Conservation (phyloP, 495 filamentous ascomycete genomes). For the Lophiostoma macrostomum region DNA sequence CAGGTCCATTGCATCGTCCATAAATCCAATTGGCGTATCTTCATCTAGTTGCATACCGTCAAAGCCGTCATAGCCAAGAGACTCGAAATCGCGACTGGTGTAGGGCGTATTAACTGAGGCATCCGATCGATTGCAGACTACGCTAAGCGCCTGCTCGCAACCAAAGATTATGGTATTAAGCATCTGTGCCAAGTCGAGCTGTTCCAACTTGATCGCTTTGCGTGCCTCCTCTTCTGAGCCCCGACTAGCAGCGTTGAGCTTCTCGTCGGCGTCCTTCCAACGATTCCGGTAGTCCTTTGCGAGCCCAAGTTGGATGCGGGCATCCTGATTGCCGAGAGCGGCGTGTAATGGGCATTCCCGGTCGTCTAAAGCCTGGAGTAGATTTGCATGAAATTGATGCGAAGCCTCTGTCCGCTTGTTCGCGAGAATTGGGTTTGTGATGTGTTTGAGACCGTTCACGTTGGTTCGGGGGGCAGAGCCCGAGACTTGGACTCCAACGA, state of each 20-base stretch:
- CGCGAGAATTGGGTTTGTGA: constrained; percentile 14
- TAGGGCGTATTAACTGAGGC: background rate
- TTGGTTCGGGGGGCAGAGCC: constrained; percentile 3
- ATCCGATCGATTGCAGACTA: constrained; percentile 13
- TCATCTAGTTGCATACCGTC: constrained; percentile 21
- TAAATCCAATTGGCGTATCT: constrained; percentile 51
- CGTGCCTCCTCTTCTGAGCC: constrained; percentile 38
- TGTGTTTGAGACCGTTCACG: constrained; percentile 9
- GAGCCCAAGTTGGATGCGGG: constrained; percentile 48
- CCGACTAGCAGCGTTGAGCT: background rate
- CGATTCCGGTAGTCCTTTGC: constrained; percentile 66
- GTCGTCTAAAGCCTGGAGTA: constrained; percentile 54
- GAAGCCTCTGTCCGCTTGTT: background rate
- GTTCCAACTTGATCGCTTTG: constrained; percentile 48
- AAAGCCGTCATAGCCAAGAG: background rate
- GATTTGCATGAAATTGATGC: constrained; percentile 64
- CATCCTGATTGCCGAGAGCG: constrained; percentile 49
- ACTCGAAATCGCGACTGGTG: constrained; percentile 36
- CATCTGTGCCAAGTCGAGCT: constrained; percentile 48
- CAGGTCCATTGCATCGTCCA: constrained; percentile 64
- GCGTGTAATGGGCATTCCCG: constrained; percentile 49
- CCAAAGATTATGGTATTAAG: constrained; percentile 45
- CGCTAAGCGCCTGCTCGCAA: constrained; percentile 42
- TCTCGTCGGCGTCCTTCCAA: constrained; percentile 60
- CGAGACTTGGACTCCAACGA: constrained; percentile 52